phyloP scores from a whole-genome alignment of 768 basidiomycete genomes.

The Suillus weaverae region DNA sequence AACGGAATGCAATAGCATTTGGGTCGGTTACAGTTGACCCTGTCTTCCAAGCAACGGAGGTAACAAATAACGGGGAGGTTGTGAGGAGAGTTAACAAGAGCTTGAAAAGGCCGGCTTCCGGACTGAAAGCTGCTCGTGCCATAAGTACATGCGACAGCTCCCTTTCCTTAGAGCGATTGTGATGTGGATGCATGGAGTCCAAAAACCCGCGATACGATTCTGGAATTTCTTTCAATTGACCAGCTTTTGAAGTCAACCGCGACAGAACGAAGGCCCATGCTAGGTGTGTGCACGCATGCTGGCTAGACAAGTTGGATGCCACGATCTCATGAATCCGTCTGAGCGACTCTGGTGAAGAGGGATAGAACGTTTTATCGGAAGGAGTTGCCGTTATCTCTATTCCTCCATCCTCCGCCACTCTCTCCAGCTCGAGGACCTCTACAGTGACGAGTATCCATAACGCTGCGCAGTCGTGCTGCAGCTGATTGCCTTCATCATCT shows the following conservation, averaged over 20 bases:
- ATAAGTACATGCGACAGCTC: slow-evolving; percentile 60
- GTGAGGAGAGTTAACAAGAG: slow-evolving; percentile 61
- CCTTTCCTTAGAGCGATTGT: slow-evolving; percentile 51
- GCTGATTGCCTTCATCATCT: slow-evolving; percentile 65
- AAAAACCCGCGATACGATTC: slow-evolving; percentile 56
- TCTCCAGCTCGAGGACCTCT: slow-evolving; percentile 81
- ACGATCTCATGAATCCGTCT: slow-evolving; percentile 69
- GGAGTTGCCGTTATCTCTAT: slow-evolving; percentile 56
- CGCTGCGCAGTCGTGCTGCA: slow-evolving; percentile 66
- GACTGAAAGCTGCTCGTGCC: slow-evolving; percentile 54
- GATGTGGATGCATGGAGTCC: slow-evolving; percentile 46
- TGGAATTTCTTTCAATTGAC: slow-evolving; percentile 52
- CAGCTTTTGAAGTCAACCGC: slow-evolving; percentile 48
- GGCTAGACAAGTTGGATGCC: slow-evolving; percentile 55
- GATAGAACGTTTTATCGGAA: slow-evolving; percentile 51
- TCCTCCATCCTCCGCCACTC: slow-evolving; percentile 49
- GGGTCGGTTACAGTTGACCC: slow-evolving; percentile 71
- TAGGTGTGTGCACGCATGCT: slow-evolving; percentile 70
- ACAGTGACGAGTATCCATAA: slow-evolving; percentile 74
- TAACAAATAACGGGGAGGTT: slow-evolving; percentile 74
- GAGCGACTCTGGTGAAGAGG: slow-evolving; percentile 61
- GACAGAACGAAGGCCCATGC: slow-evolving; percentile 86
- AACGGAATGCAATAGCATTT: slow-evolving; percentile 77
- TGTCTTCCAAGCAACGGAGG: slow-evolving; percentile 64
- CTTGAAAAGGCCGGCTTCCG: slow-evolving; percentile 59